Evolutionary conservation across 768 basidiomycete genomes (phyloP).

Genomic region (Cyclocybe aegerita): DNA sequence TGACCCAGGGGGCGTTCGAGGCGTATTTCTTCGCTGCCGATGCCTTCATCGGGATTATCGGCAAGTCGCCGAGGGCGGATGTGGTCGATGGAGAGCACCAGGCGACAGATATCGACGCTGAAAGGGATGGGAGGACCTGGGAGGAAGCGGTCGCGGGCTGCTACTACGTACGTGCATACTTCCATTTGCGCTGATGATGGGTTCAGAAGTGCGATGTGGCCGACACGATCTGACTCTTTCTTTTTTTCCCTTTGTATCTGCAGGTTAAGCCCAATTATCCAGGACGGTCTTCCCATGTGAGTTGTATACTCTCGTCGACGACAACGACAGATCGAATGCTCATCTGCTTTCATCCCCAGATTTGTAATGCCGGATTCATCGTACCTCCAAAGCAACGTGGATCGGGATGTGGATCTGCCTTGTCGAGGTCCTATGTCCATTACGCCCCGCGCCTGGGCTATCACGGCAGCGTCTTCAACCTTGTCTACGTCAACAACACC

Average conservation of each 20-base stretch:
- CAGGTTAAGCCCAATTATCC: constrained; percentile 88
- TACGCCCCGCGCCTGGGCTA: constrained; percentile 82
- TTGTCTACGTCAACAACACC: constrained; percentile 84
- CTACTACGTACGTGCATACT: constrained; percentile 57
- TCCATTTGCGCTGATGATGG: not conserved
- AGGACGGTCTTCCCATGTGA: constrained; percentile 83
- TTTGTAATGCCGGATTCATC: constrained; percentile 90
- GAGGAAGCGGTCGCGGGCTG: constrained; percentile 70
- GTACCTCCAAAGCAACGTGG: constrained; percentile 65
- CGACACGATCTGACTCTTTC: no score
- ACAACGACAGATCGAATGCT: no score
- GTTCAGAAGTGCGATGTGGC: no score
- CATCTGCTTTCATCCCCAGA: constrained; percentile 35
- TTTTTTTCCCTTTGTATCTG: no score
- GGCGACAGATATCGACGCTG: constrained; percentile 26
- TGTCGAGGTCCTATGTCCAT: constrained; percentile 77
- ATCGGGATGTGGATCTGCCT: constrained; percentile 62
- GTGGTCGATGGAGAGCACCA: constrained; percentile 9
- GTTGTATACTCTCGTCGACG: no score
- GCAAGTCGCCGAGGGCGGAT: constrained; percentile 17
- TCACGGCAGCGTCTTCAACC: constrained; percentile 82
- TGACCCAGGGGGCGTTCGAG: constrained; percentile 56
- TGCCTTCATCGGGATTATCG: constrained; percentile 65
- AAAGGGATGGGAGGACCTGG: constrained; percentile 57
- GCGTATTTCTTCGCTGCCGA: constrained; percentile 79